Evolutionary conservation across 1,139 yeast species (phyloP).

Genomic region (Meyerozyma smithsonii): DNA sequence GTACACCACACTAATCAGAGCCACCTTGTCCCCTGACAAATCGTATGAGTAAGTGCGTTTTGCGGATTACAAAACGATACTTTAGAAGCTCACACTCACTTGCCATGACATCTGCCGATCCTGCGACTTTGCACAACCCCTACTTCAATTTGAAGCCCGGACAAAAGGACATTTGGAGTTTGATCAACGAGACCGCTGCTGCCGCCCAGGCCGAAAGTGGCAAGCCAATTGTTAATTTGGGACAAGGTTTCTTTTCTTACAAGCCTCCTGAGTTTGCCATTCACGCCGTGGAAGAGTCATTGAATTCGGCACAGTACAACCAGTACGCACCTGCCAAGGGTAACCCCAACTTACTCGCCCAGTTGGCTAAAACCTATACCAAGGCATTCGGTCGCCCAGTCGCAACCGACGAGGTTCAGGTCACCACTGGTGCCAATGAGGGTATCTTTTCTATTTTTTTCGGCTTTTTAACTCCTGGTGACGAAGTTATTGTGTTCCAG

Average conservation of each 20-base stretch:
- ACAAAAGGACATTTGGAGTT: slow-evolving; percentile 87
- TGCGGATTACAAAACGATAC: background rate
- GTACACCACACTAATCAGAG: background rate
- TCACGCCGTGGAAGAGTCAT: slow-evolving; percentile 73
- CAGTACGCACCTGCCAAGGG: slow-evolving; percentile 94
- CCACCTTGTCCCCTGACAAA: background rate
- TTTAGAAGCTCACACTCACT: background rate
- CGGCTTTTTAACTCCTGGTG: slow-evolving; percentile 82
- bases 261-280: slow-evolving; percentile 89
- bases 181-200: slow-evolving; percentile 94
- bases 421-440: slow-evolving; percentile 96
- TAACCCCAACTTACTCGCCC: slow-evolving; percentile 65
- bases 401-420: slow-evolving; percentile 60
- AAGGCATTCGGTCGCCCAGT: slow-evolving; percentile 60
- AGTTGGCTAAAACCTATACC: slow-evolving; percentile 68
- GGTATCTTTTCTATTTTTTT: slow-evolving; percentile 84
- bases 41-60: background rate
- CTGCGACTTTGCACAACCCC: slow-evolving; percentile 44
- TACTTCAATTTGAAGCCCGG: slow-evolving; percentile 54
- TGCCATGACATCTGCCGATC: background rate
- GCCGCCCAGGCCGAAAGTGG: slow-evolving; percentile 62
- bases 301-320: slow-evolving; percentile 67
- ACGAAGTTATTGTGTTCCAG: slow-evolving; percentile 95
- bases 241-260: slow-evolving; percentile 96
- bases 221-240: slow-evolving; percentile 75